Evolutionary conservation across 73 alveolate species (phyloP).

Genomic region (Effrenium voratum): DNA sequence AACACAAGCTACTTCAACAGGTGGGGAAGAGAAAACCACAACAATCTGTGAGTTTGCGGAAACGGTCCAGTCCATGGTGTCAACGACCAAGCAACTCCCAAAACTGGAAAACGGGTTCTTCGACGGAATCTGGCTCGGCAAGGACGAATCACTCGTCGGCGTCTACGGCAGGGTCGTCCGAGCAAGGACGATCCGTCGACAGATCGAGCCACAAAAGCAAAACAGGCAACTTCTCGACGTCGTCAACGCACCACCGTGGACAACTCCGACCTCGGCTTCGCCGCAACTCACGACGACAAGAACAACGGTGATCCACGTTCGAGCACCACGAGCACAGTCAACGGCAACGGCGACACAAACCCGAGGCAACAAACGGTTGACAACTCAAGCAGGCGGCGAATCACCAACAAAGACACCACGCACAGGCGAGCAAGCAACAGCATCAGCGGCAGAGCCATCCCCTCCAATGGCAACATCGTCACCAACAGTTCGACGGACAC

Average conservation of each 20-base stretch:
- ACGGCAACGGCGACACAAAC: not conserved
- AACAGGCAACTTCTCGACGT: not conserved
- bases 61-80: not conserved
- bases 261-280: not conserved
- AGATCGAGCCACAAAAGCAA: not conserved
- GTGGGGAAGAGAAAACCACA: not conserved
- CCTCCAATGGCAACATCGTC: no score
- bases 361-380: no score
- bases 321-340: not conserved
- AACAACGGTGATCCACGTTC: not conserved
- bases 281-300: not conserved
- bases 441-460: no score
- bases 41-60: not conserved
- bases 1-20: not conserved
- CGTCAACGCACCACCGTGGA: not conserved
- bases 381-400: no score
- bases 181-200: not conserved
- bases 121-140: not conserved
- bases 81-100: not conserved
- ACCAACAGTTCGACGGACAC: no score
- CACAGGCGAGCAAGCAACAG: no score
- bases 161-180: not conserved
- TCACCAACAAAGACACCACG: no score
- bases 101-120: not conserved
- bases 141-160: not conserved